These are phyloP conservation scores for Acacia pycnantha DNA, from an alignment of 331 rosid genomes.

Conservation along the genomic window DNA sequence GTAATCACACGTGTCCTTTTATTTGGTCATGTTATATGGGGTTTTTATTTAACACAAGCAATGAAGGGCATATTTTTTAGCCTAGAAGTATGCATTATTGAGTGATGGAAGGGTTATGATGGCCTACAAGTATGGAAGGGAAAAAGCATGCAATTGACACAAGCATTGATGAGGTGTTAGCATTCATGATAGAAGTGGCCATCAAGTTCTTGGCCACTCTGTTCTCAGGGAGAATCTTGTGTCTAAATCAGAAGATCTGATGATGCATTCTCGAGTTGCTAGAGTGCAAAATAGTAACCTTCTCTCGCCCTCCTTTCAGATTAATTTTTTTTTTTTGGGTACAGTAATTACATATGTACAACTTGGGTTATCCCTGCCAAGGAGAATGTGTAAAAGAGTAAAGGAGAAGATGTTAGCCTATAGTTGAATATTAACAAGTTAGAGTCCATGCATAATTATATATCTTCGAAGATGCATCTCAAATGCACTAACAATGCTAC, in stretches of 20 bases:
- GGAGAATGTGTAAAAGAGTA: background rate
- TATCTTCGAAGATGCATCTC: background rate
- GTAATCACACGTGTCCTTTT: background rate
- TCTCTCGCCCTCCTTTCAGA: background rate
- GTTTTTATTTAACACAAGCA: background rate
- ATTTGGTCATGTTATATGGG: background rate
- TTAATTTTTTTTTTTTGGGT: background rate
- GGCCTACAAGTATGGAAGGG: background rate
- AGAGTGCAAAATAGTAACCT: background rate
- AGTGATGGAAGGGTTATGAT: too few species aligned
- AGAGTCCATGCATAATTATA: background rate
- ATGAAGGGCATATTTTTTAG: background rate
- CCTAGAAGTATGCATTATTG: background rate
- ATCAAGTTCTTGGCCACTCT: background rate
- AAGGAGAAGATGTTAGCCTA: background rate
- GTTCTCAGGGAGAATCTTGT: background rate
- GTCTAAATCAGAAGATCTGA: background rate
- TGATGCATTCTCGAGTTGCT: background rate
- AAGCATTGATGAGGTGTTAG: background rate
- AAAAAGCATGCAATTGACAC: background rate
- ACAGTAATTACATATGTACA: background rate
- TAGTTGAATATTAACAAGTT: background rate
- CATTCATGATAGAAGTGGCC: background rate
- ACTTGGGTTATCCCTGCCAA: background rate
- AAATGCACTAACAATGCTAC: background rate